These are phyloP conservation scores for Barnettozyma californica DNA, from an alignment of 805 yeast species.

Conservation along the genomic window DNA sequence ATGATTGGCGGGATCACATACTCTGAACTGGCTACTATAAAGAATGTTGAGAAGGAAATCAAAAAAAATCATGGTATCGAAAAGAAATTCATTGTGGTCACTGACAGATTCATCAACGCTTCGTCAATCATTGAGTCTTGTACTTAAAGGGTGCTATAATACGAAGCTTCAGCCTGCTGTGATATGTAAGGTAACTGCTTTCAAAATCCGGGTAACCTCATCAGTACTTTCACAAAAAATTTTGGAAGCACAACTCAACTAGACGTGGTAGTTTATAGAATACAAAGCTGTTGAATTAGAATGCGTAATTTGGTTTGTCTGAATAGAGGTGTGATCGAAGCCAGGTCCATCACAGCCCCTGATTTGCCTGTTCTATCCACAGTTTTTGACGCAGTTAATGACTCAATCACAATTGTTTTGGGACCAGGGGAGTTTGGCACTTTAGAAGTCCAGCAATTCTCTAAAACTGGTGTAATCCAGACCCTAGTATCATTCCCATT, in stretches of 20 bases:
- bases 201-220: background rate
- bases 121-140: conserved; percentile 28
- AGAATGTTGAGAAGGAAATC: conserved; percentile 47
- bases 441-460: conserved; percentile 72
- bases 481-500: conserved; percentile 57
- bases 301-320: conserved; percentile 49
- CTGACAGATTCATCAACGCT: conserved; percentile 45
- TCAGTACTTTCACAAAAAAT: background rate
- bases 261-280: background rate
- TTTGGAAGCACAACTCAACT: background rate
- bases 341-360: conserved; percentile 56
- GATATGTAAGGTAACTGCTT: no score
- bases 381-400: conserved; percentile 68
- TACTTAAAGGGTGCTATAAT: background rate
- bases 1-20: conserved; percentile 83
- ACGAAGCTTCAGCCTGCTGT: background rate
- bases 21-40: conserved; percentile 73
- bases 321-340: conserved; percentile 48
- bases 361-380: conserved; percentile 52
- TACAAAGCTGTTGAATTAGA: background rate
- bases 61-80: conserved; percentile 27
- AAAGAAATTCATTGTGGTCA: conserved; percentile 38
- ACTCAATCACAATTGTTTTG: conserved; percentile 63
- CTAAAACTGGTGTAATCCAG: conserved; percentile 54
- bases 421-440: conserved; percentile 48